Evolutionary conservation across 345 rosid species (phyloP), one percentile per base, ranked within the genome.

Genomic region (Bruguiera gymnorhiza): DNA sequence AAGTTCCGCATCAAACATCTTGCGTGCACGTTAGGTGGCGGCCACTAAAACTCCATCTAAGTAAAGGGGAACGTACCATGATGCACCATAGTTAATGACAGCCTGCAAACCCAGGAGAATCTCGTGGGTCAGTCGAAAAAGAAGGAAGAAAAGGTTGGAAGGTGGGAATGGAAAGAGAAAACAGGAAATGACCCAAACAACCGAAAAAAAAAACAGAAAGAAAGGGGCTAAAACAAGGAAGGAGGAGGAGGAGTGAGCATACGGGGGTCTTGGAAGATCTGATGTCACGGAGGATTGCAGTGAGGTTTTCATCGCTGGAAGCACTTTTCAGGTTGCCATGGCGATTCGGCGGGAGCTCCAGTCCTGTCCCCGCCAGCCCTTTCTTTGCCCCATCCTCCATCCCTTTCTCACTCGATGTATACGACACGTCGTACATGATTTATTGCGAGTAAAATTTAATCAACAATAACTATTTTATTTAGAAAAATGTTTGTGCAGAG

Each of bases 71-170:
- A 6, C 72, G 24, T 83, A 88, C 89, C 90, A 84, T 9, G 89
- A 85, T 8, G 90, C 89, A n/a, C 90, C 90, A 29, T 84, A 86
- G 69, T 83, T 88, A 77, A 88, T 74, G 48, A 83, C 83, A 4
- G 86, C 82, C 93, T 84, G 85, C 76, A 65, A 73, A 39, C 20
- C 50, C 46, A 43, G 5, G 50, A 43, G 50, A 43, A 43, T 43
- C 50, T 43, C 50, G 50, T 43, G 50, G 50, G 50, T 43, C 50
- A 43, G 50, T 11, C 46, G 46, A 39, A 39, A 39, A 39, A 6
- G 46, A 39, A 39, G 46, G 16, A 39, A 11, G 16, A 10, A 2
- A 39, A 10, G 16, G 10, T 39, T 39, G 1, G 3, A 10, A 9
- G 6, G 16, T 11, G 50, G 15, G 46, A 15, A 43, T 13, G 50